These are phyloP conservation scores for Trichoderma cornu-damae DNA, from an alignment of 2,329 filamentous ascomycete species.

Conservation along the genomic window DNA sequence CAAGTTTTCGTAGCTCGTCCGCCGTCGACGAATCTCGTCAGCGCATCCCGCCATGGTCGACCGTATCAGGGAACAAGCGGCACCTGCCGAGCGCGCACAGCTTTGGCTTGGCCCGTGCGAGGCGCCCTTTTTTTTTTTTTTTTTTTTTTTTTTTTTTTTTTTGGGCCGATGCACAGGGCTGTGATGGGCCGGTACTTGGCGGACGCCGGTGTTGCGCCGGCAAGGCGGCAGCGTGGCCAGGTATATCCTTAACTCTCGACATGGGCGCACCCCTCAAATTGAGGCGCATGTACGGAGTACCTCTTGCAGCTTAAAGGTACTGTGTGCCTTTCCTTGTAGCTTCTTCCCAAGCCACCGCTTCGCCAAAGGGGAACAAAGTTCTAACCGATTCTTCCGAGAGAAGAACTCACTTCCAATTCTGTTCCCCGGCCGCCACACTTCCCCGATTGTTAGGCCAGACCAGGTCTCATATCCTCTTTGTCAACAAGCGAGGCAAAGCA, in stretches of 20 bases:
- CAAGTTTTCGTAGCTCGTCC: background rate
- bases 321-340: constrained; percentile 12
- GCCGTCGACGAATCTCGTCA: constrained; percentile 18
- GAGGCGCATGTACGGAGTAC: constrained; percentile 4
- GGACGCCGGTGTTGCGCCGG: background rate
- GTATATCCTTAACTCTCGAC: constrained; percentile 12
- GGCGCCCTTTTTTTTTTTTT: too few relatives aligned
- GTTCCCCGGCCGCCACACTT: constrained; percentile 1
- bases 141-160: too few relatives aligned
- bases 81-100: constrained; percentile 12
- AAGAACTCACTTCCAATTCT: constrained; percentile 10
- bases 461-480: background rate
- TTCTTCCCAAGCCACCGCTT: background rate
- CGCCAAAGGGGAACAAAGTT: background rate
- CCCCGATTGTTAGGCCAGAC: constrained; percentile 10
- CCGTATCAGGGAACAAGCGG: constrained; percentile 16
- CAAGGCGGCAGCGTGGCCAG: background rate
- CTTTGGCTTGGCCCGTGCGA: constrained; percentile 14
- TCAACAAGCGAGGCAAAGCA: background rate
- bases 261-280: constrained; percentile 6
- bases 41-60: constrained; percentile 12
- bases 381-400: constrained; percentile 19
- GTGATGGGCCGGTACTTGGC: constrained; percentile 6
- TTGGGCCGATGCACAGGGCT: constrained; percentile 11
- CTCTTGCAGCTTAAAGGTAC: too few relatives aligned